Evolutionary conservation across 495 filamentous ascomycete genomes (phyloP).

Genomic region (Podospora comata): DNA sequence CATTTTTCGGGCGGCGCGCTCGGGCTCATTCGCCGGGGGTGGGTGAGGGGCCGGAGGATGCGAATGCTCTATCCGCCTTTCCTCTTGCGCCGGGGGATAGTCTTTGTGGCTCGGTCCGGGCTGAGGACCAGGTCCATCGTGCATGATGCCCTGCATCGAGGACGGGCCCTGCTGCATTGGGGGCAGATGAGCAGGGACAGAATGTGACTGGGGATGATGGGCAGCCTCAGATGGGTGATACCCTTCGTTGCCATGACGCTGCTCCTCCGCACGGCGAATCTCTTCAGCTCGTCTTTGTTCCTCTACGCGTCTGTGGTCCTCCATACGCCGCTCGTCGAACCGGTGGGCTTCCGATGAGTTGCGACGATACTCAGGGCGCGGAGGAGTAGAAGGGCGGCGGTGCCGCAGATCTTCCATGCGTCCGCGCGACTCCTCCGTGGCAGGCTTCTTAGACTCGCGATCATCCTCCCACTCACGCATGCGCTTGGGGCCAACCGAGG

Average conservation of each 20-base stretch:
- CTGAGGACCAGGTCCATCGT: slow-evolving; percentile 46
- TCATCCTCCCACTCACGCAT: slow-evolving; percentile 91
- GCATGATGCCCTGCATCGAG: slow-evolving; percentile 57
- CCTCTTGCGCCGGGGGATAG: slow-evolving; percentile 50
- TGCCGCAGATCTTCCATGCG: slow-evolving; percentile 79
- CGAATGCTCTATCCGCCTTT: slow-evolving; percentile 48
- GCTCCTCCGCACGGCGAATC: slow-evolving; percentile 52
- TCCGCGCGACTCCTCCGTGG: slow-evolving; percentile 81
- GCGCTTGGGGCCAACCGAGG: slow-evolving; percentile 77
- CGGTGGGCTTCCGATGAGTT: slow-evolving; percentile 75
- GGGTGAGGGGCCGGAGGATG: slow-evolving; percentile 48
- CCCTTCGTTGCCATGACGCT: slow-evolving; percentile 65
- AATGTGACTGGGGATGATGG: slow-evolving; percentile 70
- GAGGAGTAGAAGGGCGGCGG: slow-evolving; percentile 69
- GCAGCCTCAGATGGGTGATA: slow-evolving; percentile 91
- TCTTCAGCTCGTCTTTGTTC: slow-evolving; percentile 53
- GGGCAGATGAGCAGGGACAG: slow-evolving; percentile 66
- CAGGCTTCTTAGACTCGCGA: slow-evolving; percentile 71
- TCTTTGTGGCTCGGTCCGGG: slow-evolving; percentile 59
- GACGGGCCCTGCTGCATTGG: slow-evolving; percentile 62
- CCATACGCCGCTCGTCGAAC: slow-evolving; percentile 51
- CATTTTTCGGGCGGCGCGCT: slow-evolving; percentile 89
- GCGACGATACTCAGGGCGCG: slow-evolving; percentile 61
- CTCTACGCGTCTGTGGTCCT: slow-evolving; percentile 41
- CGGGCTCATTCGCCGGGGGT: slow-evolving; percentile 55